Conservation (phyloP, 2,329 filamentous ascomycete species). For the Aspergillus sp. region DNA sequence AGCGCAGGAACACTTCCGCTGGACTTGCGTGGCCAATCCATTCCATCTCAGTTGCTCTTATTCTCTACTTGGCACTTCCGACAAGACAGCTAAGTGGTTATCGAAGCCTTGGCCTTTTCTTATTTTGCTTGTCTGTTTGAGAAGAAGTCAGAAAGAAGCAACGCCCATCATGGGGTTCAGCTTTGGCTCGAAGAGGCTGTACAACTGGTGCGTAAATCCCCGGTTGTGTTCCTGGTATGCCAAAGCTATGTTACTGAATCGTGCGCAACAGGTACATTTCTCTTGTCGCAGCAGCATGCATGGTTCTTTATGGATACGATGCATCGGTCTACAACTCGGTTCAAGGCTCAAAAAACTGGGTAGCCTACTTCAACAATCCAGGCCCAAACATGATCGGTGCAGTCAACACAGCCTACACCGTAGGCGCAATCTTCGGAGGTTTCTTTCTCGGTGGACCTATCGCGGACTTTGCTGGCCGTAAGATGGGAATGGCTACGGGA, state of each 20-base stretch:
- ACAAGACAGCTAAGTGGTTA: background rate
- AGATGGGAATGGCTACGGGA: constrained; percentile 64
- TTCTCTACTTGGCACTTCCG: background rate
- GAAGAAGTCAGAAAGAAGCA: background rate
- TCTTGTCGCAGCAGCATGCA: constrained; percentile 68
- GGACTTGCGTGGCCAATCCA: background rate
- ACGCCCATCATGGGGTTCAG: constrained; percentile 18
- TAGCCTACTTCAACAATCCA: constrained; percentile 58
- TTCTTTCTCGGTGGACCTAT: constrained; percentile 68
- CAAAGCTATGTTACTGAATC: background rate
- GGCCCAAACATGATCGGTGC: constrained; percentile 49
- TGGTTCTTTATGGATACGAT: constrained; percentile 75
- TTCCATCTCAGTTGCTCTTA: background rate
- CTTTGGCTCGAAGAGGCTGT: constrained; percentile 27
- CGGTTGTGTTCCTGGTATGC: background rate
- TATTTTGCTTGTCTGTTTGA: background rate
- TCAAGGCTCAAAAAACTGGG: constrained; percentile 67
- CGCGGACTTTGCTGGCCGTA: constrained; percentile 62
- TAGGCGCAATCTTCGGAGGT: constrained; percentile 67
- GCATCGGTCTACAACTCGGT: constrained; percentile 72
- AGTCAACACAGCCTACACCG: constrained; percentile 69
- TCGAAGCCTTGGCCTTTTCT: background rate
- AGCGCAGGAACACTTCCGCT: too few relatives aligned
- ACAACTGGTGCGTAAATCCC: constrained; percentile 27
- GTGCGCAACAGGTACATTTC: constrained; percentile 57